phyloP scores from a whole-genome alignment of 768 basidiomycete genomes.

The Suillus sp. region DNA sequence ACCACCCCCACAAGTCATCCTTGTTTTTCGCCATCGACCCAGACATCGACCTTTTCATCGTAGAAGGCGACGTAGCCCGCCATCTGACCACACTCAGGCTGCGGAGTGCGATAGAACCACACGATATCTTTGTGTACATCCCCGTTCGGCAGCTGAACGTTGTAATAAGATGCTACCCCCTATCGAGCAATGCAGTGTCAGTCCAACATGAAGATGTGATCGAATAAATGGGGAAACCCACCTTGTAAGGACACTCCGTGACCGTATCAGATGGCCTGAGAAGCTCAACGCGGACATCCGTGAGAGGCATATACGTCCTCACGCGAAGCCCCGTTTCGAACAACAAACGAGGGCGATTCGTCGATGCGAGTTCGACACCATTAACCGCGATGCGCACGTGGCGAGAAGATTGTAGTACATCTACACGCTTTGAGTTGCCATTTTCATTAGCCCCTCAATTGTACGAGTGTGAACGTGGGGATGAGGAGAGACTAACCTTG shows the following conservation, averaged over 20 bases:
- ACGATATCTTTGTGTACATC: constrained; percentile 50
- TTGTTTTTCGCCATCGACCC: constrained; percentile 59
- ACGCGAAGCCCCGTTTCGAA: constrained; percentile 59
- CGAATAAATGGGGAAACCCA: constrained; percentile 21
- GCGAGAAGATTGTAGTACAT: constrained; percentile 60
- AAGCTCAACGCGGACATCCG: constrained; percentile 53
- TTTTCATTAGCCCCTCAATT: background rate
- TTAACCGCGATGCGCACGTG: constrained; percentile 61
- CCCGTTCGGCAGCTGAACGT: constrained; percentile 48
- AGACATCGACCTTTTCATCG: constrained; percentile 70
- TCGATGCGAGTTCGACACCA: constrained; percentile 65
- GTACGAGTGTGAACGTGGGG: constrained; percentile 1
- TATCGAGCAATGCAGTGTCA: constrained; percentile 26
- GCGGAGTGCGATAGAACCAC: constrained; percentile 66
- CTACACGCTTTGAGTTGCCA: constrained; percentile 50
- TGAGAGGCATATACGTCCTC: constrained; percentile 63
- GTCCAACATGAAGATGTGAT: background rate
- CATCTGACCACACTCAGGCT: constrained; percentile 51
- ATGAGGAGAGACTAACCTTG: constrained; percentile 46
- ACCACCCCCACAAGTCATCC: background rate
- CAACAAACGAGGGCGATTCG: constrained; percentile 52
- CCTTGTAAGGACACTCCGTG: constrained; percentile 68
- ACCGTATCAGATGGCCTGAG: constrained; percentile 48
- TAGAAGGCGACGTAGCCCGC: constrained; percentile 59
- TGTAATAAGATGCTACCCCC: constrained; percentile 63